A percentile compares a stretch with the other conserved stretches of the same genome.
phyloP scores from a whole-genome alignment of 78 protist genomes.

The Emiliania huxleyi region DNA sequence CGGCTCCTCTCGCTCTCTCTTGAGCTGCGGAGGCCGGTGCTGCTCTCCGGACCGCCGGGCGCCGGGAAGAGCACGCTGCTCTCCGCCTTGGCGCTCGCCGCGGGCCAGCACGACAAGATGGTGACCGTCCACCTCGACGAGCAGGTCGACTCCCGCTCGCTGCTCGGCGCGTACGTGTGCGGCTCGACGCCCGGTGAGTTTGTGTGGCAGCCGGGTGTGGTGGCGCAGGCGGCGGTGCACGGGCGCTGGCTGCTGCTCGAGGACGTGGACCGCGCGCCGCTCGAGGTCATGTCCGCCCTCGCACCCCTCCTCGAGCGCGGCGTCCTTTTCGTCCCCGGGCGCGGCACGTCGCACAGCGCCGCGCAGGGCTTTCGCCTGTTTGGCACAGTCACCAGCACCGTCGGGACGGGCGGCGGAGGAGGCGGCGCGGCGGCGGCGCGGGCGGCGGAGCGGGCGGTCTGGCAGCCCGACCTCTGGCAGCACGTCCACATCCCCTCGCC shows the following conservation, averaged over 20 bases:
- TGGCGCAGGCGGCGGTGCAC: conserved; percentile 41
- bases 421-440: conserved; percentile 36
- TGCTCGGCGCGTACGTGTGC: conserved; percentile 90
- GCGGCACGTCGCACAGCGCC: conserved; percentile 69
- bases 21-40: conserved; percentile 33
- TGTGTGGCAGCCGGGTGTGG: conserved; percentile 79
- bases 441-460: neutral
- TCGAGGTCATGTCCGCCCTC: conserved; percentile 54
- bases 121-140: conserved; percentile 88
- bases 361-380: conserved; percentile 84
- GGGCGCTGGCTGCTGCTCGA: conserved; percentile 96
- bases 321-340: conserved; percentile 44
- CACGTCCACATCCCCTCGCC: neutral
- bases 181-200: conserved; percentile 92
- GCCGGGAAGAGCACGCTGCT: conserved; percentile 87
- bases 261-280: conserved; percentile 79
- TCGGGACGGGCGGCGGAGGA: too few relatives aligned
- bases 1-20: neutral
- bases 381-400: conserved; percentile 68
- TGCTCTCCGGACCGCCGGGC: conserved; percentile 86
- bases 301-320: neutral
- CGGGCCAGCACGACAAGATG: neutral
- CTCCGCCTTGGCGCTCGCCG: conserved; percentile 56
- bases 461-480: neutral
- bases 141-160: conserved; percentile 73